Conservation (phyloP, 2,329 filamentous ascomycete species). For the Aspergillus hortae region DNA sequence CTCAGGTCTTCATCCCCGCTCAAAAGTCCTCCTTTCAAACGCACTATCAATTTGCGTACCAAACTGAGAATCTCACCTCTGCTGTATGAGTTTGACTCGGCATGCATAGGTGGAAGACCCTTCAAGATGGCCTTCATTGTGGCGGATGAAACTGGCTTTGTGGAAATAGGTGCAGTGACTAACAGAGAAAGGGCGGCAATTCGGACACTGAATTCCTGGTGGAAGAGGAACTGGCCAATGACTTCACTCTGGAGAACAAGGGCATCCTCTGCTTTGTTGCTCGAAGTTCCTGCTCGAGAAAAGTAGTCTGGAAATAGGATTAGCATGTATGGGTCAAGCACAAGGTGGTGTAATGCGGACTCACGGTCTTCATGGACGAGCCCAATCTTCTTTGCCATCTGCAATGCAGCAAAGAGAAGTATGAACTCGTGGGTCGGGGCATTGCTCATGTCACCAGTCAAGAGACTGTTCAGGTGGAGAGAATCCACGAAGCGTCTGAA, state of each 20-base stretch:
- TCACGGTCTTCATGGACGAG: slow-evolving; percentile 65
- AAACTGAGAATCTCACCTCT: slow-evolving; percentile 75
- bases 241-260: slow-evolving; percentile 34
- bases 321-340: slow-evolving; percentile 6
- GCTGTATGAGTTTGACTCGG: slow-evolving; percentile 82
- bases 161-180: slow-evolving; percentile 70
- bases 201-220: slow-evolving; percentile 62
- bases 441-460: slow-evolving; percentile 44
- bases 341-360: slow-evolving; percentile 16
- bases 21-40: slow-evolving; percentile 64
- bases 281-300: slow-evolving; percentile 16
- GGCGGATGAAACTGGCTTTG: slow-evolving; percentile 63
- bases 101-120: slow-evolving; percentile 68
- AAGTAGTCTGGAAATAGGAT: slow-evolving; percentile 22
- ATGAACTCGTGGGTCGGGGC: slow-evolving; percentile 54
- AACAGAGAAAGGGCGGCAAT: slow-evolving; percentile 79
- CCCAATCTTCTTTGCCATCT: slow-evolving; percentile 67
- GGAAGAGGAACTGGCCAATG: slow-evolving; percentile 37
- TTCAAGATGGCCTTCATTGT: slow-evolving; percentile 61
- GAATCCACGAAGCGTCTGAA: slow-evolving; percentile 52
- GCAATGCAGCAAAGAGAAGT: slow-evolving; percentile 64
- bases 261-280: slow-evolving; percentile 11
- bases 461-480: slow-evolving; percentile 52
- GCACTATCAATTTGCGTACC: slow-evolving; percentile 71
- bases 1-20: slow-evolving; percentile 27